These are phyloP conservation scores for Globisporangium solare DNA, from an alignment of 352 stramenopile genomes.

Conservation along the genomic window DNA sequence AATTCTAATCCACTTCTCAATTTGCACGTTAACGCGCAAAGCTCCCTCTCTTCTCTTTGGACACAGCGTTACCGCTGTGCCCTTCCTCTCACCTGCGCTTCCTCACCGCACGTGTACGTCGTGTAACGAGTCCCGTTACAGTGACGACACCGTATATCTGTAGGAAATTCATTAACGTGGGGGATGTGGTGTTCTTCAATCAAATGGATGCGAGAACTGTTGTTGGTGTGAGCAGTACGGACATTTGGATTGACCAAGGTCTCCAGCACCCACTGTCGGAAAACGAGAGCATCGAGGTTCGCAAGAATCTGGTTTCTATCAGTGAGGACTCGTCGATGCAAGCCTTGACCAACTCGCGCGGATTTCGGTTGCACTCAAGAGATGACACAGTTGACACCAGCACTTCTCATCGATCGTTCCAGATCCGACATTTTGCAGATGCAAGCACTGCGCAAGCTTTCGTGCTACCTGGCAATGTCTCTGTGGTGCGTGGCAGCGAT, in stretches of 20 bases:
- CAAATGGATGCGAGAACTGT: conserved; percentile 46
- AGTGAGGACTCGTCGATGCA: conserved; percentile 44
- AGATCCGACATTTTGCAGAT: conserved; percentile 54
- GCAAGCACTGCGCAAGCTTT: conserved; percentile 24
- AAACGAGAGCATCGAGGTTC: conserved; percentile 39
- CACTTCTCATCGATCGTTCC: conserved; percentile 27
- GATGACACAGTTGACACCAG: conserved; percentile 35
- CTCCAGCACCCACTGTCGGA: conserved; percentile 37
- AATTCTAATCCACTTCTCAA: too few relatives aligned
- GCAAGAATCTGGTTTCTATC: conserved; percentile 38
- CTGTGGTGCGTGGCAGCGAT: conserved; percentile 40
- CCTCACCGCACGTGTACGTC: too few relatives aligned
- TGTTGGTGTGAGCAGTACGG: conserved; percentile 28
- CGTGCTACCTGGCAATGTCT: conserved; percentile 41
- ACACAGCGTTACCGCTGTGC: too few relatives aligned
- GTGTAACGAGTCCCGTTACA: too few relatives aligned
- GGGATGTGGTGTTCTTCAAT: conserved; percentile 52
- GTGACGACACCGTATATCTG: neutral
- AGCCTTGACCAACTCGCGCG: conserved; percentile 38
- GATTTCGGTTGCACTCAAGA: conserved; percentile 38
- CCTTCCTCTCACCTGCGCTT: too few relatives aligned
- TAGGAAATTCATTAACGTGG: conserved; percentile 40
- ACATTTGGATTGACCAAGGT: conserved; percentile 43
- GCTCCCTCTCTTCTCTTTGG: too few relatives aligned
- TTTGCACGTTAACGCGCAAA: too few relatives aligned